Base-by-base conservation (phyloP, 23 red algal species). In the Pyropia yezoensis region DNA sequence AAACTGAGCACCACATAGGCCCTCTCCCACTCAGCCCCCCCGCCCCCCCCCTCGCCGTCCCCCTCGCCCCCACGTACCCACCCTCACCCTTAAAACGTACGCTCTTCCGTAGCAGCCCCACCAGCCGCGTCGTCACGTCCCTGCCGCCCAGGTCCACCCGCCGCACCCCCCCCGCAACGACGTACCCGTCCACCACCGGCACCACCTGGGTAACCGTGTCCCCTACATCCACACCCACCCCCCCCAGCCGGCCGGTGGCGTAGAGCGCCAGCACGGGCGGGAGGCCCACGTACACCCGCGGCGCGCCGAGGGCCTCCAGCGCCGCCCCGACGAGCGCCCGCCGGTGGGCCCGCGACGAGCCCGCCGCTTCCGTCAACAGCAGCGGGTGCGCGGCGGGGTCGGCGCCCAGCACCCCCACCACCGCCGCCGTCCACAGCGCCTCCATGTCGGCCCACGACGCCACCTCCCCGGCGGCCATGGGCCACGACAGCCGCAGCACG, bases 181-280 rank as follows among this genome's bases (percentile, higher is more conserved):
- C 57, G 15, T 74, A 71, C 8, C 80, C 80, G 23, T 85, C 33
- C 14, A 50, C 70, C 7, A 85, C 59, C 3, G 70, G 61, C 33
- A 76, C 19, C 39, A 26, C 39, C 18, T 59, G 74, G 3, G 70
- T 62, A 13, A 85, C 54, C 13, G 68, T 75, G 26, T 85, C 80
- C 27, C 80, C 80, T 50, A 85, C 70, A 52, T 85, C 80, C 4
- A 85, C 2, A 18, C 74, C 80, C 39, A 85, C 39, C 18, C 80
- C 80, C 27, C 56, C 69, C 15, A 52, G 67, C 20, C 80, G 54
- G n/a, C 80, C 80, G 3, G 69, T 59, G 17, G 80, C 80, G 47
- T 69, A 85, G 25, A 85, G 70, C 61, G 68, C 47, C 49, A 85
- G 61, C 39, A 85, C 70, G 6, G 33, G 50, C 61, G 80, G 80